A percentile compares a stretch with the other conserved stretches of the same genome.
These are phyloP conservation scores for Parachaetomium inaequale DNA, from an alignment of 495 filamentous ascomycete species.

Conservation along the genomic window DNA sequence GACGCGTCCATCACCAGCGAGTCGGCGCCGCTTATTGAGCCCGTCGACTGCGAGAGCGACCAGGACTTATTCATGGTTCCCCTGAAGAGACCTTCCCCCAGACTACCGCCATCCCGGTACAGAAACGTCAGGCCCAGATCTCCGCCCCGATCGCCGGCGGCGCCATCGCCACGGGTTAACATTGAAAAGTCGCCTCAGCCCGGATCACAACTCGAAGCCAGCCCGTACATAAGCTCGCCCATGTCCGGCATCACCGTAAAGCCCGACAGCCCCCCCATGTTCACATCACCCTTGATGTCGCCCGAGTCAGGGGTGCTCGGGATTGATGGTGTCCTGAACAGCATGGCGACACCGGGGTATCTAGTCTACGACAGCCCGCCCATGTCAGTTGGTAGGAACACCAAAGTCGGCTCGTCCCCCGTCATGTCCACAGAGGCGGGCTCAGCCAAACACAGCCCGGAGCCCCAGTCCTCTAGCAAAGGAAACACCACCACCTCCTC, in stretches of 20 bases:
- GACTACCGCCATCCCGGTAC: constrained; percentile 9
- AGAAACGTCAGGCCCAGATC: constrained; percentile 15
- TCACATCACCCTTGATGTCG: constrained; percentile 16
- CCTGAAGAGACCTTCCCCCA: constrained; percentile 20
- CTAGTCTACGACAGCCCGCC: constrained; percentile 15
- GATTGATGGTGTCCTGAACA: background rate
- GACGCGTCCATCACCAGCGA: constrained; percentile 24
- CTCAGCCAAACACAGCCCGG: background rate
- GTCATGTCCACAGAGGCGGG: background rate
- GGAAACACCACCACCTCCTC: background rate
- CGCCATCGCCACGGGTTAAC: background rate
- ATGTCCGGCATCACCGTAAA: constrained; percentile 4
- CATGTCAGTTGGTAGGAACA: constrained; percentile 6
- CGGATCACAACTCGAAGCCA: background rate
- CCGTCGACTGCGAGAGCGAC: constrained; percentile 20
- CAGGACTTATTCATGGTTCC: constrained; percentile 24
- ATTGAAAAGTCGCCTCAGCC: background rate
- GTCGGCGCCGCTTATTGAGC: constrained; percentile 22
- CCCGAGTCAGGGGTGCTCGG: constrained; percentile 8
- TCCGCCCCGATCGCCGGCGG: constrained; percentile 1
- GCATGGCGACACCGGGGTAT: constrained; percentile 1
- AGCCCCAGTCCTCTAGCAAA: background rate
- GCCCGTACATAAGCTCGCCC: constrained; percentile 1
- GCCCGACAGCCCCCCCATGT: constrained; percentile 14
- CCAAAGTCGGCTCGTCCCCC: background rate